Evolutionary conservation across 805 yeast species (phyloP), one percentile per base, ranked within the genome.

Genomic region (Tetrapisispora nanseiensis): DNA sequence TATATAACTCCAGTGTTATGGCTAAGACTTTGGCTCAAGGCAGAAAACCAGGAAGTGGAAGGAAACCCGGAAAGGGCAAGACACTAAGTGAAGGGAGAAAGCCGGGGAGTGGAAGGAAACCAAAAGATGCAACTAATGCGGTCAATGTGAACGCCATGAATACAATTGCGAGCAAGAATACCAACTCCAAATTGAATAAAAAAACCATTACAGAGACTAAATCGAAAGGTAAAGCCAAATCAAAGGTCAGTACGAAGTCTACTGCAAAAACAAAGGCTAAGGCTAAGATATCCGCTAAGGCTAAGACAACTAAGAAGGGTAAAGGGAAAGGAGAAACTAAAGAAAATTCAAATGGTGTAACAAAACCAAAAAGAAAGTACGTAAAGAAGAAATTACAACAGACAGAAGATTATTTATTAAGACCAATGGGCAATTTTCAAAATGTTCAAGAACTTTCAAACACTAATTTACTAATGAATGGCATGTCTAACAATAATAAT

Each of bases 11-110:
- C 26, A 13, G 6, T 24, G 11, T 11, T n/a, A 59, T 60, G 65
- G 65, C 63, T 16, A 60, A 60, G 48, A 60, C 62, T 23, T 49
- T 60, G 40, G 61, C 62, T 18, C 60, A 59, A 43, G 65, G 65
- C 9, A 52, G 65, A 37, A 60, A 59, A 35, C 63, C 63, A 6
- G 65, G 65, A 1, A 55, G 61, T 44, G 65, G 65, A 6, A 52
- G 65, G 40, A 60, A 57, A 37, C 63, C 65, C 1, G 65, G 65
- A 16, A 59, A 56, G 35, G 62, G 56, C 11, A 60, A 60, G 48
- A 60, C 63, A 15, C 39, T 60, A 30, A 50, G 54, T 34, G 57
- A 60, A 42, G 65, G 65, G 15, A 52, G 63, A 37, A 59, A 60
- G 41, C 62, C 62, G 7, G 65, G 65, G 10, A 55, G 61, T 42